Percentiles rank a stretch among this genome's conserved stretches.
Evolutionary conservation across 2,329 filamentous ascomycete genomes (phyloP).

Genomic region (Trichophyton simii): DNA sequence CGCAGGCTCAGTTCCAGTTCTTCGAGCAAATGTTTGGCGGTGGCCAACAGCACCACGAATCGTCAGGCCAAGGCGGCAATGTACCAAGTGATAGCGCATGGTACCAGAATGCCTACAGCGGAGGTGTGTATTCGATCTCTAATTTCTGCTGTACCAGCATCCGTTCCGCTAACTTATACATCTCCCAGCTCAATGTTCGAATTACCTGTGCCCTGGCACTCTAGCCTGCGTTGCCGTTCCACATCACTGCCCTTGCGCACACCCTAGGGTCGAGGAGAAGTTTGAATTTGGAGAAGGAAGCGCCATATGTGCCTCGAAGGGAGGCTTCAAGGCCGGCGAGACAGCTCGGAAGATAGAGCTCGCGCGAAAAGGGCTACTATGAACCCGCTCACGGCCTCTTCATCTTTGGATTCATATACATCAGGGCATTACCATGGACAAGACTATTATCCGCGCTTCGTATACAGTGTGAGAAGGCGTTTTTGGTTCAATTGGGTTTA

Average conservation of each 20-base stretch:
- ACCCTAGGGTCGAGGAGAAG: conserved; percentile 63
- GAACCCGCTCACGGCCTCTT: conserved; percentile 11
- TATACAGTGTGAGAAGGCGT: not conserved
- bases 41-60: conserved; percentile 42
- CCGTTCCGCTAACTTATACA: not conserved
- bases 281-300: conserved; percentile 46
- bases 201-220: conserved; percentile 89
- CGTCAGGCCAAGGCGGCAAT: conserved; percentile 57
- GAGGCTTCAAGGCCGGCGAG: conserved; percentile 37
- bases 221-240: conserved; percentile 92
- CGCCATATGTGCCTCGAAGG: conserved; percentile 37
- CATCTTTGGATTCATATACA: not conserved
- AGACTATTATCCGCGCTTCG: not conserved
- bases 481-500: not conserved
- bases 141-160: not conserved
- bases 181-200: conserved; percentile 62
- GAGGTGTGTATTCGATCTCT: conserved; percentile 8
- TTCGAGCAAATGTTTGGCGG: conserved; percentile 93
- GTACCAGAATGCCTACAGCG: conserved; percentile 47
- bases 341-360: conserved; percentile 38
- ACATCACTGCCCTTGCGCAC: conserved; percentile 91
- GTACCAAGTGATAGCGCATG: conserved; percentile 70
- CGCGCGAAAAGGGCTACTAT: conserved; percentile 38
- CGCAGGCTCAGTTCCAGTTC: conserved; percentile 79
- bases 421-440: not conserved